phyloP scores from a whole-genome alignment of 306 rosid genomes.

The Benincasa hispida region DNA sequence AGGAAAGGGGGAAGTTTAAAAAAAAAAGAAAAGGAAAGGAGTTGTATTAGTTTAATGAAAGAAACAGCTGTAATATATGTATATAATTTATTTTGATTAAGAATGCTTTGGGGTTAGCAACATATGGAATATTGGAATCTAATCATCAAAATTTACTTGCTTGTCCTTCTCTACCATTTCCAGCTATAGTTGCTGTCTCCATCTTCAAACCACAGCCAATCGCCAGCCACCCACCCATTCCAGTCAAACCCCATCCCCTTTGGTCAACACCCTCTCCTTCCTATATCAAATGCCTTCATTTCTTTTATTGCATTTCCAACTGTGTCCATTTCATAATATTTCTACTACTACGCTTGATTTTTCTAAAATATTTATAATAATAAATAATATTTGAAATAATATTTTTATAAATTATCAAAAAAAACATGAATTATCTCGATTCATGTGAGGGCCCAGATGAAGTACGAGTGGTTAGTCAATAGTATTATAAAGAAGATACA shows the following conservation, averaged over 20 bases:
- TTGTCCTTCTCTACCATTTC: constrained; percentile 72
- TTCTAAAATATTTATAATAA: too few relatives aligned
- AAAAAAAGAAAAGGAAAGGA: neutral
- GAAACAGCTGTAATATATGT: neutral
- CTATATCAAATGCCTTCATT: neutral
- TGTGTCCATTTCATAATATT: too few relatives aligned
- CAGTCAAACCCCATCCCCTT: constrained; percentile 35
- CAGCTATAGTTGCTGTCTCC: constrained; percentile 48
- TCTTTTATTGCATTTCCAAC: too few relatives aligned
- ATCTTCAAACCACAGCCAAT: constrained; percentile 14
- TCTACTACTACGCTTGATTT: too few relatives aligned
- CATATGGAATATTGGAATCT: constrained; percentile 97
- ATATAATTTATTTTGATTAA: constrained; percentile 1
- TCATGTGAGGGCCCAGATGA: constrained; percentile 9
- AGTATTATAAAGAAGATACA: constrained; percentile 9
- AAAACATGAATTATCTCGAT: neutral
- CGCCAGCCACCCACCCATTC: constrained; percentile 18
- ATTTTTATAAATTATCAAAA: neutral
- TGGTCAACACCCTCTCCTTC: neutral
- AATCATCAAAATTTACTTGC: constrained; percentile 70
- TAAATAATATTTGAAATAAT: too few relatives aligned
- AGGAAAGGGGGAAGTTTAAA: neutral
- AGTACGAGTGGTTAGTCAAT: constrained; percentile 4
- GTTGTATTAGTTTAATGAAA: neutral
- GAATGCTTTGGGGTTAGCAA: constrained; percentile 7